Evolutionary conservation across 768 basidiomycete genomes (phyloP).

Genomic region (Mycena pura): DNA sequence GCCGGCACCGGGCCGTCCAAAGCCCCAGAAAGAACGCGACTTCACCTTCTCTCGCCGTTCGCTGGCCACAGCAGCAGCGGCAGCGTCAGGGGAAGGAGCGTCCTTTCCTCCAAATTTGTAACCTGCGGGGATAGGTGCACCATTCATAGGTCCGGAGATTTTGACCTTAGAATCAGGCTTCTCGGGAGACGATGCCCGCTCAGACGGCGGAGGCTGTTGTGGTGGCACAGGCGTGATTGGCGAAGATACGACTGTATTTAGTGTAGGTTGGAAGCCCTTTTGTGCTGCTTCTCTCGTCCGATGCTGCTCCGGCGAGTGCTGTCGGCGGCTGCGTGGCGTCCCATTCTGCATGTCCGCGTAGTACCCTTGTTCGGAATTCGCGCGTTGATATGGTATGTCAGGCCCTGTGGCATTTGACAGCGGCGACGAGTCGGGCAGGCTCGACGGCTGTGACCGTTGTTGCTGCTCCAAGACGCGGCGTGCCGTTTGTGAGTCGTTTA

Average conservation of each 20-base stretch:
- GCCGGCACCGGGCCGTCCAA: slow-evolving; percentile 69
- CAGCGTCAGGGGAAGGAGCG: slow-evolving; percentile 46
- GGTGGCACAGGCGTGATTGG: slow-evolving; percentile 48
- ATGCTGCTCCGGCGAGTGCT: slow-evolving; percentile 61
- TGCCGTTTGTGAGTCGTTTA: slow-evolving; percentile 47
- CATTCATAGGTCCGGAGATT: slow-evolving; percentile 89
- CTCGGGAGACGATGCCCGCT: slow-evolving; percentile 59
- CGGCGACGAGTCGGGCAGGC: slow-evolving; percentile 61
- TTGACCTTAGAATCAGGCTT: slow-evolving; percentile 73
- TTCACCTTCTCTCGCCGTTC: slow-evolving; percentile 93
- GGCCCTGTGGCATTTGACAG: slow-evolving; percentile 62
- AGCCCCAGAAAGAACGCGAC: slow-evolving; percentile 93
- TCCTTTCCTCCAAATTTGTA: slow-evolving; percentile 92
- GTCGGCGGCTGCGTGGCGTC: slow-evolving; percentile 45
- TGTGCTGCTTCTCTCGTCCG: slow-evolving; percentile 59
- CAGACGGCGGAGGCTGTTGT: slow-evolving; percentile 39
- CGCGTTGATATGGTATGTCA: slow-evolving; percentile 51
- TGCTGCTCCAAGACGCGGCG: slow-evolving; percentile 49
- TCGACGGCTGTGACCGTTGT: slow-evolving; percentile 49
- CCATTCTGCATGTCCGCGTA: slow-evolving; percentile 68
- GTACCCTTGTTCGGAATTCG: slow-evolving; percentile 85
- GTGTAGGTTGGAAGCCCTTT: slow-evolving; percentile 70
- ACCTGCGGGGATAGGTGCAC: slow-evolving; percentile 83
- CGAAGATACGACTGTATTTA: slow-evolving; percentile 56
- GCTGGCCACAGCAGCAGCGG: slow-evolving; percentile 41